phyloP scores from a whole-genome alignment of 768 basidiomycete species.

The Naganishia onofrii region DNA sequence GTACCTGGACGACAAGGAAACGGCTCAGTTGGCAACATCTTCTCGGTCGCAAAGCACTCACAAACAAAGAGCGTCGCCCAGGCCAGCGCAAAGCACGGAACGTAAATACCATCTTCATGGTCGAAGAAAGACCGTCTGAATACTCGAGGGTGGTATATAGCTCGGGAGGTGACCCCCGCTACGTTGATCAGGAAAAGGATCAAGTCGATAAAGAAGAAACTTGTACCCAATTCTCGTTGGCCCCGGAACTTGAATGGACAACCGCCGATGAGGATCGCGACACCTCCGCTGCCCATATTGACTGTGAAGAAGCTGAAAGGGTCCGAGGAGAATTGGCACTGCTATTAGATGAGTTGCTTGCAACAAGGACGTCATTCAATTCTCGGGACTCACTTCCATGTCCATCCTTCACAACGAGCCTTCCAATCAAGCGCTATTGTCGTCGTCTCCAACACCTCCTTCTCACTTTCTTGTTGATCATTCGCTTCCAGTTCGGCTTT shows the following conservation, averaged over 20 bases:
- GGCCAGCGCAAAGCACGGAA: slow-evolving; percentile 22
- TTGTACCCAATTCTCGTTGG: slow-evolving; percentile 25
- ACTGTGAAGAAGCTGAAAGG: slow-evolving; percentile 11
- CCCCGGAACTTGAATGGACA: slow-evolving; percentile 18
- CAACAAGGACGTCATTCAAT: background rate
- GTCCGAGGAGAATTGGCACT: background rate
- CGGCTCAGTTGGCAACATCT: background rate
- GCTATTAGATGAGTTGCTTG: background rate
- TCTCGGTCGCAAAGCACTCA: background rate
- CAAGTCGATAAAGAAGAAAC: slow-evolving; percentile 29
- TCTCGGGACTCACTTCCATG: background rate
- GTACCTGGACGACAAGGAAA: background rate
- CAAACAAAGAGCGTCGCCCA: slow-evolving; percentile 28
- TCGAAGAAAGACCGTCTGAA: slow-evolving; percentile 23
- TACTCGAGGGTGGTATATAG: slow-evolving; percentile 16
- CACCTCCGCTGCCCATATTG: slow-evolving; percentile 26
- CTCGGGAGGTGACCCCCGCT: slow-evolving; percentile 9
- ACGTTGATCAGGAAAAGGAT: slow-evolving; percentile 24
- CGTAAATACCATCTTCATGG: slow-evolving; percentile 27
- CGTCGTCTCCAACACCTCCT: background rate
- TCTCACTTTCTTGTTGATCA: background rate
- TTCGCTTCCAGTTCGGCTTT: background rate
- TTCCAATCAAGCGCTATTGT: background rate
- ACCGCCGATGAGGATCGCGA: slow-evolving; percentile 23
- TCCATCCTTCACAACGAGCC: background rate